Evolutionary conservation across 345 rosid genomes (phyloP), one percentile per base, ranked within the genome.

Genomic region (Diplotaxis tenuifolia): DNA sequence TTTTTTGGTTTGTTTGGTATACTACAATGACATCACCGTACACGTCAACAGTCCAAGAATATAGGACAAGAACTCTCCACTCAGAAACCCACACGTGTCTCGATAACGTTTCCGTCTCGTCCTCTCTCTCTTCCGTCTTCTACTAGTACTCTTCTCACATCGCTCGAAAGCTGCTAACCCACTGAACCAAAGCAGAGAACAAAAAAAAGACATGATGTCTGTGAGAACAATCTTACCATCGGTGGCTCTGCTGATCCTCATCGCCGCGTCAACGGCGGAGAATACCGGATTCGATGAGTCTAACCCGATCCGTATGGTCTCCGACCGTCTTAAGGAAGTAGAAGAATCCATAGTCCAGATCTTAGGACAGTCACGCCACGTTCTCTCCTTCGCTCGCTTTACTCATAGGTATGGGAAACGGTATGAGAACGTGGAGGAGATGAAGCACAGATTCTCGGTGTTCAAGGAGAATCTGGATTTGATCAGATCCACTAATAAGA

Each of bases 391-490:
- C 67, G 89, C 93, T 9, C 92, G 96, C 59, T 94, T 94, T 68
- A 83, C 88, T 73, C 78, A 76, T 84, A 83, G 85, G 97, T 91
- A 25, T 60, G 96, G 87, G 65, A 95, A 88, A 83, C 82, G 23
- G 62, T 95, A 92, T 68, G 84, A 87, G 81, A 86, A 65, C 18
- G 83, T 59, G 66, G 89, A 84, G 78, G 99, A 95, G 83, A 84
- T 87, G 50, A 89, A 82, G 82, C 85, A 81, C 11, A 73, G 97
- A 61, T 95, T 88, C 75, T 74, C 81, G 70, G 79, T 90, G 76
- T 95, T 92, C 84, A 77, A 85, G 4, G 92, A 85, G 78, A 95
- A 74, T 75, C 71, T 88, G 73, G 86, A 90, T 81, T 84, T 95
- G 67, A 87, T 95, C 74, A 83, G 89, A 86, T 90, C 96, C 68